phyloP scores from a whole-genome alignment of 202 grass and related monocot genomes.

The Brachypodium distachyon region DNA sequence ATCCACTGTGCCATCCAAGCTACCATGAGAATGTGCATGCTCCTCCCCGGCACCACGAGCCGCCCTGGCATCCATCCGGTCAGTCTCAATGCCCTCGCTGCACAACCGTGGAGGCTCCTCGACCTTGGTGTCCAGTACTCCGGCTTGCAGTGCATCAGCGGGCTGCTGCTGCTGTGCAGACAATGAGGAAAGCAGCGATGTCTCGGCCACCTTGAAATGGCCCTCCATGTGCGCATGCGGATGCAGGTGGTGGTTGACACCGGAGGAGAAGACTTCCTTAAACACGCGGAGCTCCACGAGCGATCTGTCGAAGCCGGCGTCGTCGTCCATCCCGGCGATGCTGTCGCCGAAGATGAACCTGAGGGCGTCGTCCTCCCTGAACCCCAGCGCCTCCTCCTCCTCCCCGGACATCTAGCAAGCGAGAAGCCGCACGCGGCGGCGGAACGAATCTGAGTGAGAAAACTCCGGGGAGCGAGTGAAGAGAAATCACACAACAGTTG shows the following conservation, averaged over 20 bases:
- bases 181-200: background rate
- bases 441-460: background rate
- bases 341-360: constrained; percentile 64
- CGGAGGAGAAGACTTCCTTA: constrained; percentile 37
- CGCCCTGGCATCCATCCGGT: background rate
- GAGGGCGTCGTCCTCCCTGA: constrained; percentile 63
- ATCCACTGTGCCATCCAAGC: background rate
- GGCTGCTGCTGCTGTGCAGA: background rate
- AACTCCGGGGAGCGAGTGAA: background rate
- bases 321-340: constrained; percentile 10
- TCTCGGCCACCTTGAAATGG: background rate
- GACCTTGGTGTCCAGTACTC: background rate
- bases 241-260: background rate
- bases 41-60: background rate
- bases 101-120: background rate
- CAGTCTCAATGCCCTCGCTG: background rate
- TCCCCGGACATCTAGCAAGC: background rate
- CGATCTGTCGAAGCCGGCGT: constrained; percentile 40
- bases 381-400: constrained; percentile 18
- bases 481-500: background rate
- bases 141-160: background rate
- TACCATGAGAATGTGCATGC: background rate
- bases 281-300: constrained; percentile 43
- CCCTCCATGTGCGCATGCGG: background rate
- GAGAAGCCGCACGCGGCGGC: too few relatives aligned